Conservation (phyloP, 108 stramenopile genomes). For the Fragilariopsis cylindrus region DNA sequence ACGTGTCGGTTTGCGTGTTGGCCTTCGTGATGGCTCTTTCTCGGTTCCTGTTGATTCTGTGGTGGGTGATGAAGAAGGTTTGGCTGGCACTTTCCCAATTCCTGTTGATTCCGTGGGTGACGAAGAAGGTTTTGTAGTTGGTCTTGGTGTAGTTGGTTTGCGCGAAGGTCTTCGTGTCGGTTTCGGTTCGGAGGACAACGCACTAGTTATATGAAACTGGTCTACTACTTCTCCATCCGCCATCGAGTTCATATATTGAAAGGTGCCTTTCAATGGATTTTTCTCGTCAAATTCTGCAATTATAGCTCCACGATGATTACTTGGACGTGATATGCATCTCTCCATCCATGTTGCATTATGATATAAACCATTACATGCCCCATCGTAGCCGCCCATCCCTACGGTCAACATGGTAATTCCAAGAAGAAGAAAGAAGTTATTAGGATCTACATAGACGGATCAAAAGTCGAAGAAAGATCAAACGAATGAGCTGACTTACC, state of each 20-base stretch:
- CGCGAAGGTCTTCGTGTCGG: conserved; percentile 2
- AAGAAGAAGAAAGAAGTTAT: no score
- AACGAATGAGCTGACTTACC: no score
- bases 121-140: background rate
- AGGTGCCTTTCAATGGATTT: conserved; percentile 3
- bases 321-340: conserved; percentile 2
- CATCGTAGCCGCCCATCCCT: conserved; percentile 20
- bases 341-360: conserved; percentile 16
- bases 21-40: background rate
- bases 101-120: background rate
- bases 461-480: no score
- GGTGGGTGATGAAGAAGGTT: background rate
- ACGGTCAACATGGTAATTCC: background rate
- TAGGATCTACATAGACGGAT: no score
- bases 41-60: background rate
- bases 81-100: background rate
- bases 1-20: background rate
- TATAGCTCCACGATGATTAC: conserved; percentile 14
- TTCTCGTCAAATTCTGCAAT: conserved; percentile 17
- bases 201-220: conserved; percentile 7
- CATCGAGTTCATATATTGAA: conserved; percentile 18
- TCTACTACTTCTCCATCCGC: conserved; percentile 13
- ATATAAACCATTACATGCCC: conserved; percentile 9
- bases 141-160: background rate
- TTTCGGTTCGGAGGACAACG: background rate